Conservation (phyloP, 176 grass and related monocot genomes). For the Dactylis glomerata region DNA sequence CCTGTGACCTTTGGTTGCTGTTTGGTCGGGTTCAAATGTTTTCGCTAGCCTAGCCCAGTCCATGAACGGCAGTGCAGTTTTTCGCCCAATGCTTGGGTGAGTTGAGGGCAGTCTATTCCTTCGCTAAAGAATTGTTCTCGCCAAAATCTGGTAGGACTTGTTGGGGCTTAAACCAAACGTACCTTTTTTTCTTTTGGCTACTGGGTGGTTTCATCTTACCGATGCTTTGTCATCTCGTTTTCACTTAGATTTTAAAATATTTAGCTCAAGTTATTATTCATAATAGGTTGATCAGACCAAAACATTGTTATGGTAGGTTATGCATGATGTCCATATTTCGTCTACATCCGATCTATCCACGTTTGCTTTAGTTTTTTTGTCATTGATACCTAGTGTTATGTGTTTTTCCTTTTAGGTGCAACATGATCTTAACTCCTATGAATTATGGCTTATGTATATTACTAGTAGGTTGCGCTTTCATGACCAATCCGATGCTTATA, state of each 20-base stretch:
- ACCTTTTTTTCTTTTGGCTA: not conserved
- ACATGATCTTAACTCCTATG: slow-evolving; percentile 82
- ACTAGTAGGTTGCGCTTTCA: slow-evolving; percentile 91
- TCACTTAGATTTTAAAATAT: not conserved
- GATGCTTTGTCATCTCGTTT: not conserved
- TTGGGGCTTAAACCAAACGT: not conserved
- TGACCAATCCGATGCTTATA: slow-evolving; percentile 77
- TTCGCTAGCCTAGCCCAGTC: not conserved
- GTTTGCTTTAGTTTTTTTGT: not conserved
- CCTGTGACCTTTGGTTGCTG: not conserved
- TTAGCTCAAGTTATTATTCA: too few species aligned
- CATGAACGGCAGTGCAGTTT: not conserved
- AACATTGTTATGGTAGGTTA: too few species aligned
- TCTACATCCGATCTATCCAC: slow-evolving; percentile 14
- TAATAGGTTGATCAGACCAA: too few species aligned
- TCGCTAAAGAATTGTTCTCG: not conserved
- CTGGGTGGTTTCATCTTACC: not conserved
- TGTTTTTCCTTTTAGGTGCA: slow-evolving; percentile 77
- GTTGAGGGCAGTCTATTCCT: not conserved
- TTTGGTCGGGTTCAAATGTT: not conserved
- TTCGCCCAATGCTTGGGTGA: not conserved
- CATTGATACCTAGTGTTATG: slow-evolving; percentile 14
- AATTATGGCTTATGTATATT: slow-evolving; percentile 98
- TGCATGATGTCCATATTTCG: not conserved
- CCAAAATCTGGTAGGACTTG: not conserved